Percentiles rank a stretch among this genome's conserved stretches.
phyloP scores from a whole-genome alignment of 768 basidiomycete genomes.

The Trametes villosa region DNA sequence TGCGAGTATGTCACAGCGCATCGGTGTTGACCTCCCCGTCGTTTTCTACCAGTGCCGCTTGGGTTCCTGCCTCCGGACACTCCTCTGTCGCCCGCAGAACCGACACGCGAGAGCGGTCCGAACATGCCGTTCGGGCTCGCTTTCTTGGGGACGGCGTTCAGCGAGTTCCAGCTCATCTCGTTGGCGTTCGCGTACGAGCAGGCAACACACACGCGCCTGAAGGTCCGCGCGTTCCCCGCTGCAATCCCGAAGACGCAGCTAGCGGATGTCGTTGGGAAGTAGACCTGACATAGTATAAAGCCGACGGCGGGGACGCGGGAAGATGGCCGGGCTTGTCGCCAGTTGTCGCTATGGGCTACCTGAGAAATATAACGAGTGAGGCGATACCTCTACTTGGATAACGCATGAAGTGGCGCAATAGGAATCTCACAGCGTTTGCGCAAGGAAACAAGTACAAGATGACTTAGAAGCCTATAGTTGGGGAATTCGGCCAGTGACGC shows the following conservation, averaged over 20 bases:
- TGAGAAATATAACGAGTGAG: too few species aligned
- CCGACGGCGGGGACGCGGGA: too few species aligned
- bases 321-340: too few species aligned
- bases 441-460: too few species aligned
- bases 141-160: constrained; percentile 65
- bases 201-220: constrained; percentile 37
- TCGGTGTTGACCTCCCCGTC: background rate
- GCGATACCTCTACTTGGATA: too few species aligned
- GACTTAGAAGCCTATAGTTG: too few species aligned
- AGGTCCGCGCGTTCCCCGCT: constrained; percentile 34
- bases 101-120: constrained; percentile 17
- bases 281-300: too few species aligned
- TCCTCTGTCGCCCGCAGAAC: constrained; percentile 38
- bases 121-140: constrained; percentile 52
- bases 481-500: too few species aligned
- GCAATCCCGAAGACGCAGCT: constrained; percentile 40
- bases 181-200: constrained; percentile 67
- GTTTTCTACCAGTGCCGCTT: constrained; percentile 49
- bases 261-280: constrained; percentile 31
- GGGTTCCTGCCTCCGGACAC: constrained; percentile 59
- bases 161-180: constrained; percentile 59
- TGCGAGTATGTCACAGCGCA: background rate
- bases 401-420: too few species aligned
- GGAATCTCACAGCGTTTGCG: too few species aligned
- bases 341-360: too few species aligned